Conservation (phyloP, 164 flowering plant species). For the Santalum album region DNA sequence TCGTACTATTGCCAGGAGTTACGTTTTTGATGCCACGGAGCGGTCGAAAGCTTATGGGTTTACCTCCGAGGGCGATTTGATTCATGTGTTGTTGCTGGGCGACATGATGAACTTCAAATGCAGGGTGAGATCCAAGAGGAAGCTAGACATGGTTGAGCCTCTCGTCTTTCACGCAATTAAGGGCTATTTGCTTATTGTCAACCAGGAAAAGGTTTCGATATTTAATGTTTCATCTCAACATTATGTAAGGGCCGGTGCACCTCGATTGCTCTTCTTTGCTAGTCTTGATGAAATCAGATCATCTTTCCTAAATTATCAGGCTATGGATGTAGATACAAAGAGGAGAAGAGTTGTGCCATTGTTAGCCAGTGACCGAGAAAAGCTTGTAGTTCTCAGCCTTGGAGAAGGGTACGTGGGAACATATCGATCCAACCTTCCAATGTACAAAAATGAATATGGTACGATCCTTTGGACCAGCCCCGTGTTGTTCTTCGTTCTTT, state of each 20-base stretch:
- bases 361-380: conserved; percentile 70
- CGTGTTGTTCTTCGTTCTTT: conserved; percentile 68
- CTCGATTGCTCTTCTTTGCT: conserved; percentile 61
- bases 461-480: conserved; percentile 86
- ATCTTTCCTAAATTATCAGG: conserved; percentile 44
- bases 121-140: conserved; percentile 76
- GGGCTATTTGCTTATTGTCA: conserved; percentile 68
- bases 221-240: conserved; percentile 80
- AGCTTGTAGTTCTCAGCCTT: conserved; percentile 67
- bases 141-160: conserved; percentile 55
- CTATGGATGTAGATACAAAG: conserved; percentile 12
- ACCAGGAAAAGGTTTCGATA: conserved; percentile 58
- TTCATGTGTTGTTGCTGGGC: conserved; percentile 73
- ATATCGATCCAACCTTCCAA: conserved; percentile 79
- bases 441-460: conserved; percentile 56
- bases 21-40: conserved; percentile 81
- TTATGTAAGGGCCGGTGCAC: conserved; percentile 58
- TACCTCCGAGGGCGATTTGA: conserved; percentile 72
- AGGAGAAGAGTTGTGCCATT: conserved; percentile 32
- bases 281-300: conserved; percentile 65
- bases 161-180: conserved; percentile 65
- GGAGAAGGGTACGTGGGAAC: conserved; percentile 77
- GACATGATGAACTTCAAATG: conserved; percentile 88
- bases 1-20: conserved; percentile 45
- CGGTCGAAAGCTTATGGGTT: conserved; percentile 87